Evolutionary conservation across 1,284 basidiomycete species (phyloP).

Genomic region (Exobasidium rhododendri): DNA sequence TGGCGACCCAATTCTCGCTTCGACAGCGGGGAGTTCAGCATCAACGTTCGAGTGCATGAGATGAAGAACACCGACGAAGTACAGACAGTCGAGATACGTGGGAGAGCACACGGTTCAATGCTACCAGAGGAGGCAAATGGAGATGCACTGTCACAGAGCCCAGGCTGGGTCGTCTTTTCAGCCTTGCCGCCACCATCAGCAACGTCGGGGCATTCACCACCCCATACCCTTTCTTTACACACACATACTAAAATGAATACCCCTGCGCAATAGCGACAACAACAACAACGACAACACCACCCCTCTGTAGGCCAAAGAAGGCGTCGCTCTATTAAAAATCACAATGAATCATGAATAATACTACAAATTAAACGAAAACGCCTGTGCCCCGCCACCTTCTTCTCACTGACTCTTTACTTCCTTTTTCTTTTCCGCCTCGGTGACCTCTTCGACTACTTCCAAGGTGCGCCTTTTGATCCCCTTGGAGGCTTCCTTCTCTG

Average conservation of each 20-base stretch:
- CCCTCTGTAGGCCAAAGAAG: background rate
- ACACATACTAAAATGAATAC: too few relatives aligned
- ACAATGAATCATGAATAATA: slow-evolving; percentile 2
- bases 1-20: background rate
- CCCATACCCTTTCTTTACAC: too few relatives aligned
- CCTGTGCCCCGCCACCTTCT: background rate
- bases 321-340: background rate
- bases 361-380: background rate
- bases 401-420: background rate
- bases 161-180: background rate
- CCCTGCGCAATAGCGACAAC: too few relatives aligned
- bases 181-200: background rate
- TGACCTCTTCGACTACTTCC: slow-evolving; percentile 39
- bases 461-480: slow-evolving; percentile 36
- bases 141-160: background rate
- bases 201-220: too few relatives aligned
- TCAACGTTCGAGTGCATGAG: slow-evolving; percentile 44
- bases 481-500: slow-evolving; percentile 19
- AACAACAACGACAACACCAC: too few relatives aligned
- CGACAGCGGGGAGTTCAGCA: background rate
- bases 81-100: slow-evolving; percentile 30
- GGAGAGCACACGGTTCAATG: slow-evolving; percentile 2
- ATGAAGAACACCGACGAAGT: slow-evolving; percentile 54
- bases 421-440: slow-evolving; percentile 14
- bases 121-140: background rate